Evolutionary conservation across 2,329 filamentous ascomycete genomes (phyloP), one percentile per base, ranked within the genome.

Genomic region (Tolypocladium tropicale): DNA sequence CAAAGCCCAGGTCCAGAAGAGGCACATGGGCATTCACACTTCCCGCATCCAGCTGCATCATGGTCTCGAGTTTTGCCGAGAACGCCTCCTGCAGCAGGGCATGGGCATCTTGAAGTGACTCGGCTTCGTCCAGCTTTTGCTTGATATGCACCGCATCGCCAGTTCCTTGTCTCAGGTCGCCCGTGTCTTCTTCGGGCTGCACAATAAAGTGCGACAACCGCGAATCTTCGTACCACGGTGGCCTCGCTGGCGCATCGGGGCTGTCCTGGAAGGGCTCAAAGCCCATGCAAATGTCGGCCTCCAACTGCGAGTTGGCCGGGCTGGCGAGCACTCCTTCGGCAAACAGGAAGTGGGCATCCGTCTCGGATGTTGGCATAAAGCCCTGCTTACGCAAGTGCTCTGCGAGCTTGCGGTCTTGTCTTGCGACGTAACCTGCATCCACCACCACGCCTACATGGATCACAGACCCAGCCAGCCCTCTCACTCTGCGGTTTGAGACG

Each of bases 381-480:
- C 32, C 48, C 25, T 51, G 52, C 53, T 37, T 55, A 18, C 41
- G 54, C 11, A 51, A 28, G 37, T 50, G 33, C 28, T 46, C 46
- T 6, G 33, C 34, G 7, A 55, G 46, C 21, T 52, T 43, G 30
- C 34, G 54, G n/a, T 60, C 37, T 58, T 53, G 37, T 28, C 53
- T 25, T 0, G 56, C 59, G 28, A 77, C 64, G 56, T 74, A 77
- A 0, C 78, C 78, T 1, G 72, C 59, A 6, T 74, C 78, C 0
- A 70, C 55, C 1, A 79, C 61, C 6, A 62, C 54, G 1, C 64
- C 59, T 23, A 79, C 66, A 56, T 78, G 64, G 2, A 79, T 67
- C 14, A 64, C 60, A 0, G 70, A 68, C 3, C 69, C 75, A 0
- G 73, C 65, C 2, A 76, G 64, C 2, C 71, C 71, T 3, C 62